Evolutionary conservation across 768 basidiomycete species (phyloP).

Genomic region (Boletellus ananas): DNA sequence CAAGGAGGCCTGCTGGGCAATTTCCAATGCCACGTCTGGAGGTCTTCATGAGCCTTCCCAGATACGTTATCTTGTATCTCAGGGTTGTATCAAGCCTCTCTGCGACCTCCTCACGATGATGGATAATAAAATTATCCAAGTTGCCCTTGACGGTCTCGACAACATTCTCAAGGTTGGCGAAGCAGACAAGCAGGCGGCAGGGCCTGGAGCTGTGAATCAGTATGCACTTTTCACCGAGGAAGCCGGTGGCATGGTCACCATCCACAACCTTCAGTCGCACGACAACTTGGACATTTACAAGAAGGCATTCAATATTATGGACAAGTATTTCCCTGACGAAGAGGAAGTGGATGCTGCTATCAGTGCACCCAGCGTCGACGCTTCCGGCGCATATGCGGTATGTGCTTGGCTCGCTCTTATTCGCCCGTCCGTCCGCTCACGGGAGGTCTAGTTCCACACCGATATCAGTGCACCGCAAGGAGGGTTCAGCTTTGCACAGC

Average conservation of each 20-base stretch:
- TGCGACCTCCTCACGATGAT: conserved; percentile 96
- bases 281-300: conserved; percentile 99
- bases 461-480: conserved; percentile 89
- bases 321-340: conserved; percentile 98
- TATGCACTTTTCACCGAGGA: conserved; percentile 96
- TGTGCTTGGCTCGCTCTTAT: conserved; percentile 23
- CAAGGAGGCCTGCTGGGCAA: conserved; percentile 99
- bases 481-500: conserved; percentile 90
- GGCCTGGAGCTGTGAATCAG: conserved; percentile 82
- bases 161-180: conserved; percentile 98
- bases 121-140: conserved; percentile 99
- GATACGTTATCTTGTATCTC: conserved; percentile 95
- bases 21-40: conserved; percentile 98
- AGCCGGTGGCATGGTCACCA: conserved; percentile 97
- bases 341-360: conserved; percentile 88
- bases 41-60: conserved; percentile 94
- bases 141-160: conserved; percentile 95
- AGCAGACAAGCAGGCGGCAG: conserved; percentile 80
- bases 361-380: conserved; percentile 69
- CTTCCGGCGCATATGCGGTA: conserved; percentile 72
- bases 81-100: conserved; percentile 98
- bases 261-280: conserved; percentile 98
- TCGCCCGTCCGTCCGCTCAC: conserved; percentile 4
- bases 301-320: conserved; percentile 98
- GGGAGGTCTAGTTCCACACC: conserved; percentile 62